phyloP scores from a whole-genome alignment of 208 protist species.

The Acanthamoeba royreba region DNA sequence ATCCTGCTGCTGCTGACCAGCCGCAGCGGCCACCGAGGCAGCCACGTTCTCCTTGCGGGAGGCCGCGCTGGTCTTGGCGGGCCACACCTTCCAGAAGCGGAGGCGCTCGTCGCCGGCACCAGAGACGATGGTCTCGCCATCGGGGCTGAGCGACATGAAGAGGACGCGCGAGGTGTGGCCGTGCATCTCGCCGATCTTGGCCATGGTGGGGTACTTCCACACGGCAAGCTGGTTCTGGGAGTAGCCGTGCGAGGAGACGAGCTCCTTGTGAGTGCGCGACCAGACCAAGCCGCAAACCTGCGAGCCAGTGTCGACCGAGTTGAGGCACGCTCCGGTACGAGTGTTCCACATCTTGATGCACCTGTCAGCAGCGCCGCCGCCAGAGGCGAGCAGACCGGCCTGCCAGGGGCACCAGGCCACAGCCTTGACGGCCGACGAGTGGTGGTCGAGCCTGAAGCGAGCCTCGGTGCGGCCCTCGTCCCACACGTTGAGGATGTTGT shows the following conservation, averaged over 20 bases:
- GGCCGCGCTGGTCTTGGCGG: background rate
- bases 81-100: conserved; percentile 88
- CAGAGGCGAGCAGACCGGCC: conserved; percentile 92
- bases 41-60: background rate
- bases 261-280: conserved; percentile 91
- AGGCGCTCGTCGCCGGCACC: conserved; percentile 82
- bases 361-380: conserved; percentile 96
- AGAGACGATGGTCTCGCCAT: conserved; percentile 84
- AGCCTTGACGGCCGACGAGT: conserved; percentile 88
- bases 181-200: conserved; percentile 93
- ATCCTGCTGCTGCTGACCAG: background rate
- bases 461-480: conserved; percentile 71
- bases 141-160: conserved; percentile 94
- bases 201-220: conserved; percentile 98
- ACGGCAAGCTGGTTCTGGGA: conserved; percentile 97
- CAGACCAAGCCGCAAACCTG: conserved; percentile 95
- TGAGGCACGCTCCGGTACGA: conserved; percentile 86
- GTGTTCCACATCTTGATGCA: conserved; percentile 98
- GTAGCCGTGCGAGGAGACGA: conserved; percentile 98
- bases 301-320: conserved; percentile 92
- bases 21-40: background rate
- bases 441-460: conserved; percentile 89
- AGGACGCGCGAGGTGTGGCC: conserved; percentile 98
- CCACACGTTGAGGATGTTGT: conserved; percentile 97
- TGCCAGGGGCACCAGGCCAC: conserved; percentile 94